Conservation (phyloP, 768 basidiomycete species). For the Boletus barrowsii region DNA sequence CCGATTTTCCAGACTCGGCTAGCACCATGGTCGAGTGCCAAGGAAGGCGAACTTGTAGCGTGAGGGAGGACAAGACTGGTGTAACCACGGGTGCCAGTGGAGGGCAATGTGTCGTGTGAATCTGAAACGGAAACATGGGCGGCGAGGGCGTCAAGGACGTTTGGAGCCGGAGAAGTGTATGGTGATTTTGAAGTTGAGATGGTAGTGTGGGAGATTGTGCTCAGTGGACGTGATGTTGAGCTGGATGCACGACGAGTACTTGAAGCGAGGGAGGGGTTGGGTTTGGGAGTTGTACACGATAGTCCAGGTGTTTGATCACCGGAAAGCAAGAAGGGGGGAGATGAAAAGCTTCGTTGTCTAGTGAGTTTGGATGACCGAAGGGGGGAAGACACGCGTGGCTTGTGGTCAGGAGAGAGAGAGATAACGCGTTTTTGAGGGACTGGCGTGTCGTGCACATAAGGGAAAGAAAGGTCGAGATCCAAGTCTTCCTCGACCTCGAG, state of each 20-base stretch:
- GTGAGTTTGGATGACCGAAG: slow-evolving; percentile 24
- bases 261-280: slow-evolving; percentile 6
- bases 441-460: slow-evolving; percentile 2
- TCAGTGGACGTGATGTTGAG: slow-evolving; percentile 15
- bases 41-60: slow-evolving; percentile 23
- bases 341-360: slow-evolving; percentile 32
- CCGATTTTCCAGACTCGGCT: slow-evolving; percentile 27
- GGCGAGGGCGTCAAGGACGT: slow-evolving; percentile 32
- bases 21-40: slow-evolving; percentile 11
- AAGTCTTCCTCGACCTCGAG: slow-evolving; percentile 52
- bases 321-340: slow-evolving; percentile 18
- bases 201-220: slow-evolving; percentile 8
- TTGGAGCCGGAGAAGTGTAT: slow-evolving; percentile 27
- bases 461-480: slow-evolving; percentile 20
- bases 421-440: slow-evolving; percentile 19
- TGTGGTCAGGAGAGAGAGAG: slow-evolving; percentile 15
- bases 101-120: slow-evolving; percentile 28
- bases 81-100: slow-evolving; percentile 58
- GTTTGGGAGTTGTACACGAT: background rate
- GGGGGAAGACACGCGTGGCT: slow-evolving; percentile 24
- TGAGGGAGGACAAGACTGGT: slow-evolving; percentile 53
- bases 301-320: slow-evolving; percentile 3
- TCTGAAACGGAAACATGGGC: slow-evolving; percentile 29
- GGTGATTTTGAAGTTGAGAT: slow-evolving; percentile 31
- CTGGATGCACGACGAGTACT: slow-evolving; percentile 7